phyloP scores from a whole-genome alignment of 202 grass and related monocot genomes.

The Miscanthus sacchariflorus region DNA sequence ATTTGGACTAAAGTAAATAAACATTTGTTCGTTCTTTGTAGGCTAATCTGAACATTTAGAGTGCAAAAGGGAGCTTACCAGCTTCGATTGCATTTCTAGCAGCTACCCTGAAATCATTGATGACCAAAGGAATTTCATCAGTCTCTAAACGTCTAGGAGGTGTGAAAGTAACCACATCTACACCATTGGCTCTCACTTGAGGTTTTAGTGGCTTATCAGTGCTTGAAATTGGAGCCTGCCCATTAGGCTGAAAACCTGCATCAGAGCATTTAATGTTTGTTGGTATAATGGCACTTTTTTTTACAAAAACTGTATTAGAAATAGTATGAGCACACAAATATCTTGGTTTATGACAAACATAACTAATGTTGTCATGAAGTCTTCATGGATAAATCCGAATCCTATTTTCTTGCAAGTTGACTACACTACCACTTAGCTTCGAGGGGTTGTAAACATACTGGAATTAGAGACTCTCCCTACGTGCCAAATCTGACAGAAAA shows the following conservation, averaged over 20 bases:
- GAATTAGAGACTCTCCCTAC: constrained; percentile 54
- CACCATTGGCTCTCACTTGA: constrained; percentile 53
- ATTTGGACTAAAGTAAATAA: not conserved
- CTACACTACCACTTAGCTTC: not conserved
- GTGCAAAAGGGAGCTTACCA: constrained; percentile 54
- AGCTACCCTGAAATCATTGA: constrained; percentile 77
- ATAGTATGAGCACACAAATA: not conserved
- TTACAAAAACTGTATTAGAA: constrained; percentile 17
- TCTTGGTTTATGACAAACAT: not conserved
- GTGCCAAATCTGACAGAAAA: constrained; percentile 73
- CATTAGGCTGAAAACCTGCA: constrained; percentile 82
- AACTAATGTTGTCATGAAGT: not conserved
- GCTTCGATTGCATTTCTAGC: constrained; percentile 93
- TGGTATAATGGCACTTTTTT: not conserved
- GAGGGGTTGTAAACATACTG: constrained; percentile 39
- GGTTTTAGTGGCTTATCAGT: constrained; percentile 69
- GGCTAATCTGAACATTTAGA: not conserved
- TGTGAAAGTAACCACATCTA: constrained; percentile 51
- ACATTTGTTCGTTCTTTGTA: not conserved
- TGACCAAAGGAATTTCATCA: constrained; percentile 73
- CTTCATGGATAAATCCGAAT: constrained; percentile 5
- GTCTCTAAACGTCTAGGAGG: constrained; percentile 65
- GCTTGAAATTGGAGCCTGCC: constrained; percentile 82
- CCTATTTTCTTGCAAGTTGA: constrained; percentile 28
- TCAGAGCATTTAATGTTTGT: constrained; percentile 3